Percentiles rank a stretch among this genome's conserved stretches.
Evolutionary conservation across 345 rosid genomes (phyloP).

Genomic region (Salix arbutifolia): DNA sequence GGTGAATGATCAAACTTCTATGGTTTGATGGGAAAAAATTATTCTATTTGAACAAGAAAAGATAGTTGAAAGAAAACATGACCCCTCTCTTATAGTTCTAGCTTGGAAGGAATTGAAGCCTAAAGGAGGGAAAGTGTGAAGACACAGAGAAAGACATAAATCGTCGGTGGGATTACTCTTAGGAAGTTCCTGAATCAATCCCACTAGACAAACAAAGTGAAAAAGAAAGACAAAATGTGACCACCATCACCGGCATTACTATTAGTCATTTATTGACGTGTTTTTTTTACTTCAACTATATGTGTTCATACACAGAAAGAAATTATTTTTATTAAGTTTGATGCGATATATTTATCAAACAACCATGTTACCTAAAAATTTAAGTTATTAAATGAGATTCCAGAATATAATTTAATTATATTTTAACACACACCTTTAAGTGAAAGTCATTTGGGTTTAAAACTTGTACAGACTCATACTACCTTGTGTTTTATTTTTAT

Average conservation of each 20-base stretch:
- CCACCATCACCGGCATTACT: not conserved
- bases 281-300: constrained; percentile 6
- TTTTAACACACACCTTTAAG: rapidly evolving
- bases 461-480: too few species aligned
- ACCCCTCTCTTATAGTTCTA: not conserved
- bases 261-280: not conserved
- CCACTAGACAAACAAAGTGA: constrained; percentile 7
- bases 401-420: too few species aligned
- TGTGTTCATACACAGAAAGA: constrained; percentile 6
- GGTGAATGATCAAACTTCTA: not conserved
- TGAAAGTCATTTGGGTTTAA: rapidly evolving
- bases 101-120: constrained; percentile 11
- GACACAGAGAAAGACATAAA: not conserved
- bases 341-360: not conserved
- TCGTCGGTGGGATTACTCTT: constrained; percentile 45
- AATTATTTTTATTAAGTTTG: not conserved
- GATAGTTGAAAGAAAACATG: not conserved
- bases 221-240: constrained; percentile 6
- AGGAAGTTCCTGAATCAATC: constrained; percentile 5
- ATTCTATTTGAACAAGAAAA: not conserved
- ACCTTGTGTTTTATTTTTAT: too few species aligned
- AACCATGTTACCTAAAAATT: rapidly evolving
- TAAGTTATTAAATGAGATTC: too few species aligned
- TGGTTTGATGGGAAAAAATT: not conserved
- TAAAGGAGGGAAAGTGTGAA: constrained; percentile 1